Percentiles rank a stretch among this genome's conserved stretches.
Conservation (phyloP, 768 basidiomycete genomes). For the Tubosaeta sp. region DNA sequence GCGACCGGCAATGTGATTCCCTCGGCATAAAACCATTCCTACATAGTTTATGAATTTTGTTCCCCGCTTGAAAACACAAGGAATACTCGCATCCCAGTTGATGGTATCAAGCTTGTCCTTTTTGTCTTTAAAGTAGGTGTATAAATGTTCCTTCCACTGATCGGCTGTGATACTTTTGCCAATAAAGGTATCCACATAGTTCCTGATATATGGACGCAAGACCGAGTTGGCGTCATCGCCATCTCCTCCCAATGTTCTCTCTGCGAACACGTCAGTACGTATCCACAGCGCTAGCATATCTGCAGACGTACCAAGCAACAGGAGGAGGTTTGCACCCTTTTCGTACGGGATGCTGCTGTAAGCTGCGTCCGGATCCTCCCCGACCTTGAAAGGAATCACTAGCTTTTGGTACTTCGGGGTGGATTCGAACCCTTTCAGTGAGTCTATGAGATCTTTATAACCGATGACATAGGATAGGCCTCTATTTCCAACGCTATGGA, state of each 20-base stretch:
- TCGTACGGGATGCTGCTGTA: slow-evolving; percentile 79
- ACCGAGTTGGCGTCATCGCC: slow-evolving; percentile 25
- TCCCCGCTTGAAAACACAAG: background rate
- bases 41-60: background rate
- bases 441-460: slow-evolving; percentile 64
- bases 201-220: slow-evolving; percentile 53
- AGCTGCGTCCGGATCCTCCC: slow-evolving; percentile 77
- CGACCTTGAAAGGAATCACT: slow-evolving; percentile 62
- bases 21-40: slow-evolving; percentile 58
- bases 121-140: slow-evolving; percentile 43
- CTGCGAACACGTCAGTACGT: slow-evolving; percentile 22
- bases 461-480: slow-evolving; percentile 82
- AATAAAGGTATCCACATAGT: slow-evolving; percentile 53
- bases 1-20: slow-evolving; percentile 46
- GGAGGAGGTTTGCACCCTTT: slow-evolving; percentile 85
- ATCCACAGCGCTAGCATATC: no score
- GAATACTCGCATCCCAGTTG: slow-evolving; percentile 50
- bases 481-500: slow-evolving; percentile 71
- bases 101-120: slow-evolving; percentile 48
- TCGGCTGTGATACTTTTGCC: slow-evolving; percentile 54
- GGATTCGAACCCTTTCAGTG: slow-evolving; percentile 55
- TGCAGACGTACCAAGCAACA: slow-evolving; percentile 60
- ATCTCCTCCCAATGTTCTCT: slow-evolving; percentile 52
- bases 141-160: slow-evolving; percentile 57
- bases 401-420: slow-evolving; percentile 73